A percentile compares a stretch with the other conserved stretches of the same genome.
These are phyloP conservation scores for Plasmodium adleri DNA, from an alignment of 169 alveolate species.

Conservation along the genomic window DNA sequence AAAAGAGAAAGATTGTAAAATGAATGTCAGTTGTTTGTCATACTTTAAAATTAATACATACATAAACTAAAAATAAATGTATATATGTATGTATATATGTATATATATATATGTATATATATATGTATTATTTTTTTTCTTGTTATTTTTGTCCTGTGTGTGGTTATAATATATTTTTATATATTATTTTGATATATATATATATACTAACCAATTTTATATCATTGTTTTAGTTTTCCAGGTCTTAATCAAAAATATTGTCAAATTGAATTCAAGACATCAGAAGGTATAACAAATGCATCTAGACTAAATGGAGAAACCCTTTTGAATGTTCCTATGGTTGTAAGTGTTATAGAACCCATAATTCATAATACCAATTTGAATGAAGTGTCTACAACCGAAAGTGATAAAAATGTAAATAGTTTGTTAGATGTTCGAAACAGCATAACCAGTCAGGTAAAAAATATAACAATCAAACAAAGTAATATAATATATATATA, in stretches of 20 bases:
- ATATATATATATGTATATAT: too few relatives aligned
- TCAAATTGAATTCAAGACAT: conserved; percentile 77
- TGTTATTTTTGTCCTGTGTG: not conserved
- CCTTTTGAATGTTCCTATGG: conserved; percentile 73
- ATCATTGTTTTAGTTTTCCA: conserved; percentile 33
- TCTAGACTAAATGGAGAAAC: conserved; percentile 76
- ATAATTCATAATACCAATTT: conserved; percentile 15
- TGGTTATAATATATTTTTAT: not conserved
- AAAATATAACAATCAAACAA: not conserved
- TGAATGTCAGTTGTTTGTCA: not conserved
- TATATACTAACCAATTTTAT: not conserved
- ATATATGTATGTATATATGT: too few relatives aligned
- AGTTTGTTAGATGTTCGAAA: conserved; percentile 3
- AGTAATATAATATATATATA: not conserved
- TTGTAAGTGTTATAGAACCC: conserved; percentile 78
- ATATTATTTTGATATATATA: not conserved
- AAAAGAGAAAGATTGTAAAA: not conserved
- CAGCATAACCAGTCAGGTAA: conserved; percentile 33
- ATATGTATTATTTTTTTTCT: not conserved
- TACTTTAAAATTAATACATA: conserved; percentile 1
- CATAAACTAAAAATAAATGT: not conserved
- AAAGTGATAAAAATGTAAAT: conserved; percentile 14
- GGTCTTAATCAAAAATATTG: conserved; percentile 77
- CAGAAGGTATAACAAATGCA: conserved; percentile 78
- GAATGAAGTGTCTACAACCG: conserved; percentile 12